These are phyloP conservation scores for Peniophora sp. DNA, from an alignment of 1,284 basidiomycete genomes.

Conservation along the genomic window DNA sequence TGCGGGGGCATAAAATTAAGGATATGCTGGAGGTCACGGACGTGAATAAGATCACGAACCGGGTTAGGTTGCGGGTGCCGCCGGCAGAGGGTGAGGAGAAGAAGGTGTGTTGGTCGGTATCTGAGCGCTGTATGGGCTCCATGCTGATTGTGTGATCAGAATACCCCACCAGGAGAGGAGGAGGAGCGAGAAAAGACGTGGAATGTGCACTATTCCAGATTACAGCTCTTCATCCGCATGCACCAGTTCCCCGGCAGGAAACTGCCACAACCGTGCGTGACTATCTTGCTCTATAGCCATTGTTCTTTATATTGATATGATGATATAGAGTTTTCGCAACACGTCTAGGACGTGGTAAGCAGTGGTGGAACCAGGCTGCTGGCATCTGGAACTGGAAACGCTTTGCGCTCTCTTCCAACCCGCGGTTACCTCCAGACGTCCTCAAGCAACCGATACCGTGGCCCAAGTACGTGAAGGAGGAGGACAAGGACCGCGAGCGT, in stretches of 20 bases:
- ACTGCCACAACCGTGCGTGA: conserved; percentile 41
- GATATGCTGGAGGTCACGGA: conserved; percentile 59
- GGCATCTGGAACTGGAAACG: conserved; percentile 58
- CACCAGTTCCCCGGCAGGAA: conserved; percentile 45
- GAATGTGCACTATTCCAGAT: conserved; percentile 68
- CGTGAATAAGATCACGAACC: conserved; percentile 66
- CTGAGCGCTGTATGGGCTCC: background rate
- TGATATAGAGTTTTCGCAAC: conserved; percentile 61
- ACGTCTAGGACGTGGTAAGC: conserved; percentile 52
- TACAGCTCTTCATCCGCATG: conserved; percentile 67
- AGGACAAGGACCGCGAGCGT: too few relatives aligned
- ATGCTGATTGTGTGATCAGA: background rate
- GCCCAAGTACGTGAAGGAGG: conserved; percentile 30
- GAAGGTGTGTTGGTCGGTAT: background rate
- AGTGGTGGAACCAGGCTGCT: conserved; percentile 45
- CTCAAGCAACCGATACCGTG: conserved; percentile 32
- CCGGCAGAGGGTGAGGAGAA: conserved; percentile 22
- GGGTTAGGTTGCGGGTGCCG: conserved; percentile 56
- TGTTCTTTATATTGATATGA: background rate
- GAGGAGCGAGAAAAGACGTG: conserved; percentile 24
- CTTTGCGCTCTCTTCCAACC: conserved; percentile 55
- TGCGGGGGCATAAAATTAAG: conserved; percentile 55
- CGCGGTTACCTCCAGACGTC: conserved; percentile 34
- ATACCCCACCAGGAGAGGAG: conserved; percentile 14
- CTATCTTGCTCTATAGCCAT: background rate